Conservation (phyloP, 2,329 filamentous ascomycete genomes). For the Lachnellula arida region DNA sequence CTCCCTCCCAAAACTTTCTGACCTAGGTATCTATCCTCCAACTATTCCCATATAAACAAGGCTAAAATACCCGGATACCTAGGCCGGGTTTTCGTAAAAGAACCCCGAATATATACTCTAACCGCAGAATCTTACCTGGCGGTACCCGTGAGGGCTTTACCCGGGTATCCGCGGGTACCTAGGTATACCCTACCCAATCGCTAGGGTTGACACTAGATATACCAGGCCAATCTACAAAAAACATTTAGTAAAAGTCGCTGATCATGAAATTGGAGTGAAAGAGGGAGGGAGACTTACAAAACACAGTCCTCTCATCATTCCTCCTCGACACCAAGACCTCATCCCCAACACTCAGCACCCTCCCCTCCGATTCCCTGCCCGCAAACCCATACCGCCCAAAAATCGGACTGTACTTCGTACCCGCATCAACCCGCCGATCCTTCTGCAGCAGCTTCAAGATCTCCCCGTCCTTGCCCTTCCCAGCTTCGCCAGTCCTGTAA, state of each 20-base stretch:
- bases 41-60: no score
- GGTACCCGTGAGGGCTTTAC: no score
- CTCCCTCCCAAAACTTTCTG: no score
- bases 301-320: constrained; percentile 40
- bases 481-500: constrained; percentile 58
- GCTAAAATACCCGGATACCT: no score
- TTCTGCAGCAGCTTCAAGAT: constrained; percentile 66
- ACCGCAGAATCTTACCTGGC: no score
- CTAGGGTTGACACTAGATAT: no score
- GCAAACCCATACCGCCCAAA: constrained; percentile 72
- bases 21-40: no score
- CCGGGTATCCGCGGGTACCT: no score
- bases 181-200: no score
- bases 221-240: constrained; percentile 7
- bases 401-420: constrained; percentile 61
- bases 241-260: not conserved
- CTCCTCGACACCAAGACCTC: constrained; percentile 40
- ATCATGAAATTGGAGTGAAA: not conserved
- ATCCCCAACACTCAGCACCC: constrained; percentile 43
- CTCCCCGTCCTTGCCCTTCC: constrained; percentile 51
- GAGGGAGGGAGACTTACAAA: constrained; percentile 39
- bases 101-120: no score
- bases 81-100: no score
- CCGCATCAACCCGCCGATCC: constrained; percentile 66
- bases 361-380: constrained; percentile 23